These are phyloP conservation scores for Candida vartiovaarae DNA, from an alignment of 805 yeast species.

Conservation along the genomic window DNA sequence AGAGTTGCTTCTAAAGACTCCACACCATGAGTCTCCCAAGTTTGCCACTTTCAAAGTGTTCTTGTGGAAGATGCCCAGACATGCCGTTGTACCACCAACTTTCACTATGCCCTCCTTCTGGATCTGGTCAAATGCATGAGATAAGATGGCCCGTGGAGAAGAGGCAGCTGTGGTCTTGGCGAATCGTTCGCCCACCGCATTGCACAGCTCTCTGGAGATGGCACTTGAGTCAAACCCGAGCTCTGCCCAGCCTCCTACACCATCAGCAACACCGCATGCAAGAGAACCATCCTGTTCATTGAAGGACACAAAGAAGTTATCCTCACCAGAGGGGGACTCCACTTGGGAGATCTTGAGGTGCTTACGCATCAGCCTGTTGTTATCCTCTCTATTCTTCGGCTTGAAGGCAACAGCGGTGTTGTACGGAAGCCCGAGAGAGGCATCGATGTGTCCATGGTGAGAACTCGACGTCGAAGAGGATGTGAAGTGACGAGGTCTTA, in stretches of 20 bases:
- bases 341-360: constrained; percentile 23
- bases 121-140: constrained; percentile 49
- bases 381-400: constrained; percentile 60
- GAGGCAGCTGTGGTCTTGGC: constrained; percentile 6
- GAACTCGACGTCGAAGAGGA: constrained; percentile 17
- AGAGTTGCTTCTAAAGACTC: constrained; percentile 62
- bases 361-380: constrained; percentile 31
- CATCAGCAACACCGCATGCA: constrained; percentile 85
- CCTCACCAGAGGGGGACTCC: constrained; percentile 71
- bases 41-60: constrained; percentile 58
- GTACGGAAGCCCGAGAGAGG: constrained; percentile 28
- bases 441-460: constrained; percentile 3
- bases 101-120: constrained; percentile 50
- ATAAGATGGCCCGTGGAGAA: constrained; percentile 38
- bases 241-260: constrained; percentile 97
- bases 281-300: constrained; percentile 23
- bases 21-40: constrained; percentile 93
- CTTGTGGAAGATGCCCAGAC: constrained; percentile 65
- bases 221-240: constrained; percentile 87
- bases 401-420: constrained; percentile 63
- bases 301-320: constrained; percentile 51
- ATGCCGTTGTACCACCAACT: constrained; percentile 93
- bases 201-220: constrained; percentile 73
- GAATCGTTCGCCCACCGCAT: constrained; percentile 36
- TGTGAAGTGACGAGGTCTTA: constrained; percentile 7